These are phyloP conservation scores for Scheffersomyces lignosus DNA, from an alignment of 805 yeast species.

Conservation along the genomic window DNA sequence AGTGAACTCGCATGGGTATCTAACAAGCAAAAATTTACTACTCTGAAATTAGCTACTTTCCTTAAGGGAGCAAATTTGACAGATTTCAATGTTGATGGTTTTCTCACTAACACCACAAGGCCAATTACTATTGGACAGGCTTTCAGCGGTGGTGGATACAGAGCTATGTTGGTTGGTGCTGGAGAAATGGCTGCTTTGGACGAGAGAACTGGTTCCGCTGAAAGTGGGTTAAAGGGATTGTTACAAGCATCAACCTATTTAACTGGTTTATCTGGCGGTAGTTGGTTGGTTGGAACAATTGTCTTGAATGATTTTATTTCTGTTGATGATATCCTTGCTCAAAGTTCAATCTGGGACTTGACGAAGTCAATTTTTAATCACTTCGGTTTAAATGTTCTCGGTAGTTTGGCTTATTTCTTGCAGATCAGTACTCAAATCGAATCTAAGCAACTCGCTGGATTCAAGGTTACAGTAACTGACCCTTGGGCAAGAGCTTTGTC, in stretches of 20 bases:
- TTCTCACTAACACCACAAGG: conserved; percentile 4
- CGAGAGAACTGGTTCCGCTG: conserved; percentile 59
- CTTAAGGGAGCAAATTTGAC: conserved; percentile 4
- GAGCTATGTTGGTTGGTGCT: conserved; percentile 70
- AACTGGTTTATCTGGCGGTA: conserved; percentile 43
- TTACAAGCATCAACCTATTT: conserved; percentile 40
- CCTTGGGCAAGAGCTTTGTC: conserved; percentile 41
- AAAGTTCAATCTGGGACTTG: conserved; percentile 18
- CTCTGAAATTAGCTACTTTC: conserved; percentile 5
- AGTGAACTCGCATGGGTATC: conserved; percentile 9
- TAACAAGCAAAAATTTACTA: conserved; percentile 6
- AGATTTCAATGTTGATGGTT: conserved; percentile 10
- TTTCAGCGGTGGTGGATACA: conserved; percentile 40
- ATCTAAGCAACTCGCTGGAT: conserved; percentile 35
- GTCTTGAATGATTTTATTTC: conserved; percentile 18
- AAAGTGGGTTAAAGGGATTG: conserved; percentile 13
- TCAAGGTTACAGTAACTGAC: conserved; percentile 35
- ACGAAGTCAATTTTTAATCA: conserved; percentile 14
- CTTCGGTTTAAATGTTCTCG: conserved; percentile 5
- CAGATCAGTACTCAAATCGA: conserved; percentile 21
- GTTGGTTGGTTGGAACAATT: conserved; percentile 37
- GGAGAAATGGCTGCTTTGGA: conserved; percentile 81
- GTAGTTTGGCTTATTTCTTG: conserved; percentile 39
- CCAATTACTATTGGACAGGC: conserved; percentile 33
- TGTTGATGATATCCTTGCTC: conserved; percentile 13